A percentile compares a stretch with the other conserved stretches of the same genome.
Evolutionary conservation across 23 red algal species (phyloP).

Genomic region (Gracilaria domingensis): DNA sequence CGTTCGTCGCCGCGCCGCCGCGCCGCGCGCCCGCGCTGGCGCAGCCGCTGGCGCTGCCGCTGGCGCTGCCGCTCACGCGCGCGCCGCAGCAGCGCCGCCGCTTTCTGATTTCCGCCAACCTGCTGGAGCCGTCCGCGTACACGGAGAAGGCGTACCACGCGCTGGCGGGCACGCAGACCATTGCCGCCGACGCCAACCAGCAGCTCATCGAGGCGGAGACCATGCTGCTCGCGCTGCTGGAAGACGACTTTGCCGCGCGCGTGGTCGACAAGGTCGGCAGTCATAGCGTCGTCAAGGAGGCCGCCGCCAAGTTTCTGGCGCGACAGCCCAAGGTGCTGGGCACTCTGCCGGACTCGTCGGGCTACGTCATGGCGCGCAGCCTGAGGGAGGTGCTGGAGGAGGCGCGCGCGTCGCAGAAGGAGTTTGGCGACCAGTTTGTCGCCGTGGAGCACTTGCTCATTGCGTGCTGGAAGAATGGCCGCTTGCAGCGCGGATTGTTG

Average conservation of each 20-base stretch:
- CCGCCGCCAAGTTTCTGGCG: conserved; percentile 35
- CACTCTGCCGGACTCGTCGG: not conserved
- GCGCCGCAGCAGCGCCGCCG: not conserved
- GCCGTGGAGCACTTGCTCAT: conserved; percentile 93
- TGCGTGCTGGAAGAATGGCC: conserved; percentile 77
- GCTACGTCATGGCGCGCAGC: conserved; percentile 91
- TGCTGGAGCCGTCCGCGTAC: conserved; percentile 89
- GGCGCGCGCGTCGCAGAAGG: conserved; percentile 66
- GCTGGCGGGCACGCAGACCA: conserved; percentile 59
- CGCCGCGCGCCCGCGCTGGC: not conserved
- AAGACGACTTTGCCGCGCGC: conserved; percentile 82
- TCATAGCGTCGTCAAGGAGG: not conserved
- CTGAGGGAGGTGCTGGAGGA: conserved; percentile 88
- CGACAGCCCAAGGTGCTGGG: conserved; percentile 81
- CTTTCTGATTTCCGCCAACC: conserved; percentile 18
- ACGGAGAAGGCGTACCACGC: conserved; percentile 95
- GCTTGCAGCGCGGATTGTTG: conserved; percentile 79
- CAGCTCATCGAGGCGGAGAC: conserved; percentile 96
- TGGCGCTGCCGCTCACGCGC: not conserved
- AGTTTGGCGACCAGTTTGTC: conserved; percentile 90
- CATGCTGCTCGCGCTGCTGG: conserved; percentile 81
- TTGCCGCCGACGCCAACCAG: conserved; percentile 76
- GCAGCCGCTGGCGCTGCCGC: not conserved
- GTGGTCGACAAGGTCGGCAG: conserved; percentile 73
- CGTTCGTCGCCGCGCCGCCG: not conserved